A percentile compares a stretch with the other conserved stretches of the same genome.
Conservation (phyloP, 2,329 filamentous ascomycete species). For the Neonectria punicea region DNA sequence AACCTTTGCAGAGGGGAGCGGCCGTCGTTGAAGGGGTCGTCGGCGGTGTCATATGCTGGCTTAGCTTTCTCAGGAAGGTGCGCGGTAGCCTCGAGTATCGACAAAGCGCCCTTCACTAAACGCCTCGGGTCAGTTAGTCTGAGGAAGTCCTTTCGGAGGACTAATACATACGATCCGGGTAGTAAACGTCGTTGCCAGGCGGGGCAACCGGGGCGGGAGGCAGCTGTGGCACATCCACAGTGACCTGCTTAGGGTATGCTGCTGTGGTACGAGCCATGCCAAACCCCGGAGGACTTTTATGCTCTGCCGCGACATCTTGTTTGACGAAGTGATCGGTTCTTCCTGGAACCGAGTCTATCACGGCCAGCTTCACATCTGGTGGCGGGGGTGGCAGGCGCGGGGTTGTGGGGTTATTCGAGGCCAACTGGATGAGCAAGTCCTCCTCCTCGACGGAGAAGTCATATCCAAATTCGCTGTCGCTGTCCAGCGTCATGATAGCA, state of each 20-base stretch:
- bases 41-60: conserved; percentile 3
- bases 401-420: conserved; percentile 34
- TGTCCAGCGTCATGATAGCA: conserved; percentile 42
- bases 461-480: conserved; percentile 58
- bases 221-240: not conserved
- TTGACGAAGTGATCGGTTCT: conserved; percentile 25
- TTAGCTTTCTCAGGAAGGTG: conserved; percentile 30
- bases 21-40: conserved; percentile 44
- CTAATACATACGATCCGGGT: conserved; percentile 63
- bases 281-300: conserved; percentile 1
- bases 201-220: conserved; percentile 26
- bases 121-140: conserved; percentile 73
- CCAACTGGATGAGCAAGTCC: conserved; percentile 52
- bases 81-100: conserved; percentile 30
- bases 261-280: conserved; percentile 15
- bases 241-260: not conserved
- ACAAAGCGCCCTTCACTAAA: conserved; percentile 66
- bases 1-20: conserved; percentile 79
- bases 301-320: conserved; percentile 20
- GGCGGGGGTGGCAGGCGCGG: conserved; percentile 10
- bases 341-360: conserved; percentile 40
- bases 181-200: conserved; percentile 49
- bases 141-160: conserved; percentile 16
- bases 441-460: conserved; percentile 59
- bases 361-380: conserved; percentile 23